Evolutionary conservation across 2,329 filamentous ascomycete genomes (phyloP).

Genomic region (Coniochaeta sp.): DNA sequence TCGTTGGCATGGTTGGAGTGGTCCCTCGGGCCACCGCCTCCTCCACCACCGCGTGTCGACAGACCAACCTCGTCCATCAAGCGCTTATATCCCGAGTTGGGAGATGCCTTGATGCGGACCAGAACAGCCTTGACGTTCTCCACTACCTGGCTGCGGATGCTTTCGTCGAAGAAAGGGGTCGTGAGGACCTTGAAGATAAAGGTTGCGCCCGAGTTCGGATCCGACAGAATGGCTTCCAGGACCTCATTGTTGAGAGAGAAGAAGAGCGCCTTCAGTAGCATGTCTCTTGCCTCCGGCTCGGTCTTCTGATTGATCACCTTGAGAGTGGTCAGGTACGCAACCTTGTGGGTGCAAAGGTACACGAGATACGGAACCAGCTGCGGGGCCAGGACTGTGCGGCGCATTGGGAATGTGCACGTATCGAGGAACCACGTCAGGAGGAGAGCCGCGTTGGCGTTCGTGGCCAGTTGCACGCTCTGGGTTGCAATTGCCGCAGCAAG

Average conservation of each 20-base stretch:
- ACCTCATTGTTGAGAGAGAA: conserved; percentile 82
- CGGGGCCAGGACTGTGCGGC: conserved; percentile 85
- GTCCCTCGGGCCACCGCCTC: conserved; percentile 33
- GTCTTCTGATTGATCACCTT: conserved; percentile 99
- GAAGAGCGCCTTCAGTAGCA: conserved; percentile 84
- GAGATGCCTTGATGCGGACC: conserved; percentile 82
- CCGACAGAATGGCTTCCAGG: conserved; percentile 82
- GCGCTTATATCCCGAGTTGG: conserved; percentile 86
- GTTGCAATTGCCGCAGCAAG: conserved; percentile 92
- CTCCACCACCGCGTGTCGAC: conserved; percentile 50
- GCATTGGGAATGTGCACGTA: conserved; percentile 90
- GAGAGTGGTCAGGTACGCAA: conserved; percentile 91
- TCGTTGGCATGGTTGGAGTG: conserved; percentile 35
- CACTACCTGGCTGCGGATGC: conserved; percentile 77
- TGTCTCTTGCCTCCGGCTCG: conserved; percentile 85
- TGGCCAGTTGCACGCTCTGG: conserved; percentile 92
- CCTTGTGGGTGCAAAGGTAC: conserved; percentile 96
- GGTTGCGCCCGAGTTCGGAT: conserved; percentile 87
- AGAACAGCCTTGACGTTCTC: conserved; percentile 90
- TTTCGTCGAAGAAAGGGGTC: conserved; percentile 94
- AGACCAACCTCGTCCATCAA: conserved; percentile 97
- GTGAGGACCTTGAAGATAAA: conserved; percentile 98
- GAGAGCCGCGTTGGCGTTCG: conserved; percentile 90
- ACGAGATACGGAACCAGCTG: conserved; percentile 88
- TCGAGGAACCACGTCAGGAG: conserved; percentile 97